Evolutionary conservation across 2,329 filamentous ascomycete genomes (phyloP), one percentile per base, ranked within the genome.

Genomic region (Botryotinia convoluta): DNA sequence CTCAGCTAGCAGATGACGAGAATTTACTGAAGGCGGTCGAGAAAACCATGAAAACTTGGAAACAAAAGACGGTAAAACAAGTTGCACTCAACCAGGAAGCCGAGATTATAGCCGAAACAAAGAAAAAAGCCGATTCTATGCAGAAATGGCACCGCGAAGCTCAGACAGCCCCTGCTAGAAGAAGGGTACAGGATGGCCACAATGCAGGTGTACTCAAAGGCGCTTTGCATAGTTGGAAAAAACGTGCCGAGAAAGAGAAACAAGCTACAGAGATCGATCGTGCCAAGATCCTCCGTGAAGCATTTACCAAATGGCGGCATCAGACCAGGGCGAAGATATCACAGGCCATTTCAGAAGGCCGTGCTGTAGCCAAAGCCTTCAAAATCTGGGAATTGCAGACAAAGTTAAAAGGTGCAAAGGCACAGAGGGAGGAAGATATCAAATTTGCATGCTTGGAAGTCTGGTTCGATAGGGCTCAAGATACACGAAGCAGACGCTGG

Each of bases 221-320:
- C 29, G 81, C 83, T 20, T 84, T 90, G 48, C 79, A 79, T 14
- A 81, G 83, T 29, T 91, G 89, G 89, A 82, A 83, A 22, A 80
- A 83, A 37, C 85, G 83, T 65, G 75, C 83, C 67, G 79, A 81
- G 57, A 82, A 85, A 76, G 82, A 85, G 48, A 82, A 81, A 64
- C 82, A 85, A 76, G 89, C 89, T 29, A 81, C 82, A 35, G 81
- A 84, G 68, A 81, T 87, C 45, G 84, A 90, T 78, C 85, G 82
- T 18, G 79, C 83, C 76, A 86, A 88, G 63, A 79, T 90, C 42
- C 78, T 90, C 68, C 85, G 85, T 68, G 89, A 88, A 78, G 84
- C 87, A 5, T 89, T 87, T 83, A 89, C 85, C 1, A 82, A 83
- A 18, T 92, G 90, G 90, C 91, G 91, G 75, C 87, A 91, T 77